phyloP scores from a whole-genome alignment of 2,329 filamentous ascomycete genomes.

The Diaporthe sp. region DNA sequence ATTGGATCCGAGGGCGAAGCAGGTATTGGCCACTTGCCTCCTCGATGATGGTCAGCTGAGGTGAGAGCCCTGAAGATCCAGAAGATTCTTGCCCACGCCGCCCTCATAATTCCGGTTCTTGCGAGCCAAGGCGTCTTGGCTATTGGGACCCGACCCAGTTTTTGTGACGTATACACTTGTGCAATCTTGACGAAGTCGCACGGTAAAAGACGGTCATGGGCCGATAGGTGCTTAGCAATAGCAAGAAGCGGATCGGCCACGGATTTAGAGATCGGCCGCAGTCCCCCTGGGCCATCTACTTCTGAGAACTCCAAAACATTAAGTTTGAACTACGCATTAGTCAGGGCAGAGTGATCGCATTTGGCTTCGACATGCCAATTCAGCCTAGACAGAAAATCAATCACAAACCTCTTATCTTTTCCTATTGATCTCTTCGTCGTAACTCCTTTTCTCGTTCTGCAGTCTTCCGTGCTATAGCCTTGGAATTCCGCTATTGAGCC shows the following conservation, averaged over 20 bases:
- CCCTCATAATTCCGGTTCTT: not conserved
- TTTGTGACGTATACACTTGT: constrained; percentile 13
- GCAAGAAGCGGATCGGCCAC: constrained; percentile 12
- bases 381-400: not conserved
- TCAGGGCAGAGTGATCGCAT: too few relatives aligned
- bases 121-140: not conserved
- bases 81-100: not conserved
- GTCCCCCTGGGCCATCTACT: not conserved
- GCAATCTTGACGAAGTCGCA: constrained; percentile 10
- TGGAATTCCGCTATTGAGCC: not conserved
- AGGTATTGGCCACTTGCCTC: not conserved
- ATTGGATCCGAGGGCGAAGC: not conserved
- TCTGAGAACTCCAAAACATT: not conserved
- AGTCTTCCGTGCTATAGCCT: not conserved
- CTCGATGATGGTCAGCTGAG: not conserved
- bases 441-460: not conserved
- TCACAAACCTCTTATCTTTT: not conserved
- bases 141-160: constrained; percentile 6
- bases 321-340: not conserved
- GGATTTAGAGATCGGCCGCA: constrained; percentile 7
- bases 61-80: not conserved
- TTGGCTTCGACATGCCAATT: not conserved
- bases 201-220: constrained; percentile 1
- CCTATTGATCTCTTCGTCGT: not conserved
- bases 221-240: constrained; percentile 3